phyloP scores from a whole-genome alignment of 768 basidiomycete genomes.

The Hypholoma sublateritium region DNA sequence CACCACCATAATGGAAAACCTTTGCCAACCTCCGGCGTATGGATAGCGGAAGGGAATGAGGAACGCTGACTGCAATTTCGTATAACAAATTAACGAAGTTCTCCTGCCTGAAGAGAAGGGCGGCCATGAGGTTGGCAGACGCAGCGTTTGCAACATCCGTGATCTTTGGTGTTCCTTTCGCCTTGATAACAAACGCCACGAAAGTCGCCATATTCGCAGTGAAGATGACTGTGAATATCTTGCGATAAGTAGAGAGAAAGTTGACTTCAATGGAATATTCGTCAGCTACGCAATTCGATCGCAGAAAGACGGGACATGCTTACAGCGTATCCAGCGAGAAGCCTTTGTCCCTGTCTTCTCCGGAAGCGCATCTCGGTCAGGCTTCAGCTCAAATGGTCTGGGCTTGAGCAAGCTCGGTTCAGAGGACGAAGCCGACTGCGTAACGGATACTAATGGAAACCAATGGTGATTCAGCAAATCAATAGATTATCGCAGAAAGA shows the following conservation, averaged over 20 bases:
- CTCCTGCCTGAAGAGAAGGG: constrained; percentile 46
- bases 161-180: constrained; percentile 32
- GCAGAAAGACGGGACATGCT: constrained; percentile 28
- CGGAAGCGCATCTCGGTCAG: constrained; percentile 29
- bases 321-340: constrained; percentile 20
- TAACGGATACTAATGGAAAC: neutral
- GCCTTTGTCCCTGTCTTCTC: constrained; percentile 13
- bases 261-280: constrained; percentile 10
- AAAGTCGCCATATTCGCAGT: constrained; percentile 48
- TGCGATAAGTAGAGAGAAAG: constrained; percentile 45
- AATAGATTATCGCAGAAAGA: neutral
- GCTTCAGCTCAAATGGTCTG: constrained; percentile 20
- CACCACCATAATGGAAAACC: constrained; percentile 56
- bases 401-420: constrained; percentile 23
- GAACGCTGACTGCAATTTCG: constrained; percentile 40
- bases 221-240: constrained; percentile 55
- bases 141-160: constrained; percentile 38
- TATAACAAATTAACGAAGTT: constrained; percentile 55
- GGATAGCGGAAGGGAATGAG: constrained; percentile 38
- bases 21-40: constrained; percentile 46
- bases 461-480: neutral
- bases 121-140: constrained; percentile 42
- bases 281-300: constrained; percentile 25
- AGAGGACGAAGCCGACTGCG: constrained; percentile 17
- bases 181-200: constrained; percentile 35